phyloP scores from a whole-genome alignment of 306 rosid species.

The Quillaja saponaria region DNA sequence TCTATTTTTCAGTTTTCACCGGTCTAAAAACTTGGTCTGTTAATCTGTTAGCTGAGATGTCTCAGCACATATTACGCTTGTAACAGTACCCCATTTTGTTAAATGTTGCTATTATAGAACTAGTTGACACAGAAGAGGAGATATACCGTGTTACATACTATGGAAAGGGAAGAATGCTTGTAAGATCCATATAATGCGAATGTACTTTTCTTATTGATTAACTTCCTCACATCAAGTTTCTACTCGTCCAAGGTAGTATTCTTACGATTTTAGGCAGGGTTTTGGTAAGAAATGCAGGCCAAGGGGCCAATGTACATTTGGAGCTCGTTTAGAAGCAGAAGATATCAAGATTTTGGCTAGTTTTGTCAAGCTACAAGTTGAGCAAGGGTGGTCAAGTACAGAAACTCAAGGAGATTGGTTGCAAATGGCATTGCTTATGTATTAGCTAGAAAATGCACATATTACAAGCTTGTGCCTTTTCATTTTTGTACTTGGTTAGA shows the following conservation, averaged over 20 bases:
- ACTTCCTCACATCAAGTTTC: slow-evolving; percentile 16
- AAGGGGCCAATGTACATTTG: slow-evolving; percentile 95
- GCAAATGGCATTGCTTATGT: no score
- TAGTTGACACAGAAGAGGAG: slow-evolving; percentile 74
- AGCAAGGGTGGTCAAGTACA: slow-evolving; percentile 76
- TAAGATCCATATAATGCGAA: no score
- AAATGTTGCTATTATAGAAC: slow-evolving; percentile 53
- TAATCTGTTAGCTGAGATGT: slow-evolving; percentile 12
- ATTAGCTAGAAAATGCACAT: no score
- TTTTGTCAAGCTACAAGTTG: slow-evolving; percentile 86
- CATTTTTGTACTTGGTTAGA: no score
- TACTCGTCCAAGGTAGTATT: slow-evolving; percentile 9
- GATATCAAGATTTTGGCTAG: slow-evolving; percentile 80
- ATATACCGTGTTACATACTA: slow-evolving; percentile 75
- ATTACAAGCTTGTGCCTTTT: no score
- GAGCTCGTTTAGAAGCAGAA: slow-evolving; percentile 83
- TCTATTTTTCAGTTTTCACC: no score
- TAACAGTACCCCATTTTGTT: background rate
- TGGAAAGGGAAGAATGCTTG: no score
- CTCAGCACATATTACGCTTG: background rate
- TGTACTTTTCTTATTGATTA: no score
- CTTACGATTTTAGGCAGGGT: slow-evolving; percentile 48
- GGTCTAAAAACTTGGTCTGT: slow-evolving; percentile 8
- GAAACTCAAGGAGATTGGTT: slow-evolving; percentile 39
- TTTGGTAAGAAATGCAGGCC: slow-evolving; percentile 87